Evolutionary conservation across 2,329 filamentous ascomycete species (phyloP).

Genomic region (Tolypocladium inflatum): DNA sequence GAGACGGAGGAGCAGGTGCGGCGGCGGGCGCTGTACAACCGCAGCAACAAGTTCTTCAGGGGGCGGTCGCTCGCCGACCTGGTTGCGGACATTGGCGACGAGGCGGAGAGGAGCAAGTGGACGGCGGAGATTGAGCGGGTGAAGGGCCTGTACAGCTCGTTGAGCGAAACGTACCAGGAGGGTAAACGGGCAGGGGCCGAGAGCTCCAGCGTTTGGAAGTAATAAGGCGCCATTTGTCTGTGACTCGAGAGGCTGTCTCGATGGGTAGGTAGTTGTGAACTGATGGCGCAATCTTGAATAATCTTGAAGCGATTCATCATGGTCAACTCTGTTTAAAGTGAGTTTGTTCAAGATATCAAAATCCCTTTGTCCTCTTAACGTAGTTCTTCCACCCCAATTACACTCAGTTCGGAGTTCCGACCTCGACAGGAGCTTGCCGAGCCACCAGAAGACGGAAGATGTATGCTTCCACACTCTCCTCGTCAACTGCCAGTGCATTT

Average conservation of each 20-base stretch:
- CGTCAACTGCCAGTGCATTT: background rate
- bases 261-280: background rate
- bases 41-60: constrained; percentile 45
- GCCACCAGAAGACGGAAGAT: background rate
- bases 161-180: constrained; percentile 40
- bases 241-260: background rate
- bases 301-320: background rate
- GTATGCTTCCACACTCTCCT: background rate
- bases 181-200: constrained; percentile 31
- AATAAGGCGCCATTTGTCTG: background rate
- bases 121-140: constrained; percentile 33
- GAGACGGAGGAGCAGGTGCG: constrained; percentile 28
- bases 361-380: no score
- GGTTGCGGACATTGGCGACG: constrained; percentile 24
- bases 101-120: constrained; percentile 22
- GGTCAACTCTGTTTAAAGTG: no score
- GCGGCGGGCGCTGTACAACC: constrained; percentile 39
- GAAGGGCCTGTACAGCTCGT: constrained; percentile 35
- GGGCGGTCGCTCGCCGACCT: constrained; percentile 32
- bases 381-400: no score
- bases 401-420: no score
- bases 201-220: constrained; percentile 41
- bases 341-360: no score
- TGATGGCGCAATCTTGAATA: no score
- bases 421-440: no score